These are phyloP conservation scores for Fusarium begoniae DNA, from an alignment of 2,329 filamentous ascomycete genomes.

Conservation along the genomic window DNA sequence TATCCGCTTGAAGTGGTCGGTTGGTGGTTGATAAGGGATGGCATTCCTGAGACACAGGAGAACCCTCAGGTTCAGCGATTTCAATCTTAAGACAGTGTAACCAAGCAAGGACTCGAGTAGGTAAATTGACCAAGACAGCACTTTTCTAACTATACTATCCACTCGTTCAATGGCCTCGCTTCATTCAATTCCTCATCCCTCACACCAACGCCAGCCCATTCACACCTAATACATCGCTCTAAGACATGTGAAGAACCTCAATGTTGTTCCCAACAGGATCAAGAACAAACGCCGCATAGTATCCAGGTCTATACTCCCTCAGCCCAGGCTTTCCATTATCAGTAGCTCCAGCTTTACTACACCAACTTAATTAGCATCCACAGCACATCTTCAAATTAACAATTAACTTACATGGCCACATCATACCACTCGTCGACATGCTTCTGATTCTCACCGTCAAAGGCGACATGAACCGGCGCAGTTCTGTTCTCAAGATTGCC, in stretches of 20 bases:
- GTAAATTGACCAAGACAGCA: not conserved
- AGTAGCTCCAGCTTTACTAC: constrained; percentile 53
- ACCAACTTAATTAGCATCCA: not conserved
- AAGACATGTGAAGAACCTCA: constrained; percentile 51
- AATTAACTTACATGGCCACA: constrained; percentile 36
- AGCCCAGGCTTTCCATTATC: constrained; percentile 61
- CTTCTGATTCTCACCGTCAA: constrained; percentile 23
- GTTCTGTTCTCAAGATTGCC: constrained; percentile 33
- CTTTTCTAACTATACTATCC: not conserved
- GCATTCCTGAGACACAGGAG: constrained; percentile 6
- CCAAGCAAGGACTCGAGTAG: not conserved
- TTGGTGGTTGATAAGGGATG: constrained; percentile 5
- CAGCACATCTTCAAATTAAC: rapidly evolving
- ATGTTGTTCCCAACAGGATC: constrained; percentile 64
- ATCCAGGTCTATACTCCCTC: constrained; percentile 54
- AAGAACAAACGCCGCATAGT: constrained; percentile 61
- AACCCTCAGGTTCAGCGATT: constrained; percentile 2
- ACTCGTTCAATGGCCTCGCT: not conserved
- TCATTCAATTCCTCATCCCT: not conserved
- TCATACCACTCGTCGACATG: constrained; percentile 41
- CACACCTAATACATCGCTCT: not conserved
- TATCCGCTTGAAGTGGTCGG: not conserved
- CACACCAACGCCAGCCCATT: not conserved
- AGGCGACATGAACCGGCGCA: constrained; percentile 38
- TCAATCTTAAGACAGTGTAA: not conserved